Percentiles rank a stretch among this genome's conserved stretches.
phyloP scores from a whole-genome alignment of 768 basidiomycete species.

The Russula lepida region DNA sequence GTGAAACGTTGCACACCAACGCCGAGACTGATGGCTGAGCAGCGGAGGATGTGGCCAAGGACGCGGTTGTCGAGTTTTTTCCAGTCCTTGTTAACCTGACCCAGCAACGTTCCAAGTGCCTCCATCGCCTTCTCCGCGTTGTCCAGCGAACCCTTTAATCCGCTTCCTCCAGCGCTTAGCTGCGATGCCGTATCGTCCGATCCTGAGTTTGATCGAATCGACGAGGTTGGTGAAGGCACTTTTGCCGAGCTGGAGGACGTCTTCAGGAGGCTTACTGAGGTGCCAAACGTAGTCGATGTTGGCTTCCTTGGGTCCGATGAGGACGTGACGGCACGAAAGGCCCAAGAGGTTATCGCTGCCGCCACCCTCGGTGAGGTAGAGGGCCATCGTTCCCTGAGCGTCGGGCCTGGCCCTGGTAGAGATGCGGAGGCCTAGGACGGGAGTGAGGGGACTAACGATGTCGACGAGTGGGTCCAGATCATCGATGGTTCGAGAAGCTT shows the following conservation, averaged over 20 bases:
- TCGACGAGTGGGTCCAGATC: constrained; percentile 27
- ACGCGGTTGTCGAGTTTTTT: constrained; percentile 19
- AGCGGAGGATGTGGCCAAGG: constrained; percentile 24
- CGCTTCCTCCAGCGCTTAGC: constrained; percentile 22
- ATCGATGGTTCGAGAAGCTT: constrained; percentile 28
- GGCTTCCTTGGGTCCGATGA: constrained; percentile 23
- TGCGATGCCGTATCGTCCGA: constrained; percentile 21
- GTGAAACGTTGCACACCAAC: constrained; percentile 25
- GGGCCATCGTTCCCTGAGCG: constrained; percentile 30
- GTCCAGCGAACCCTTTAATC: constrained; percentile 23
- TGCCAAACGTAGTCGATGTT: constrained; percentile 26
- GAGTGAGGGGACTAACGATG: constrained; percentile 28
- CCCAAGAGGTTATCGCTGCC: constrained; percentile 26
- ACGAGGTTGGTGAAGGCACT: constrained; percentile 25
- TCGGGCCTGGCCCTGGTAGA: constrained; percentile 28
- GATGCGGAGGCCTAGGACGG: constrained; percentile 31
- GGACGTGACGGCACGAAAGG: constrained; percentile 29
- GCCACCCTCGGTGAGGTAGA: constrained; percentile 32
- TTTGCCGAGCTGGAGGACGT: constrained; percentile 30
- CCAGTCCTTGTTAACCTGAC: constrained; percentile 23
- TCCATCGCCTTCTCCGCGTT: constrained; percentile 21
- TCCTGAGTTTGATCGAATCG: constrained; percentile 27
- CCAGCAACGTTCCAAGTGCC: constrained; percentile 24
- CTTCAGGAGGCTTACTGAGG: constrained; percentile 24
- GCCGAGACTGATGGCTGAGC: constrained; percentile 22